Percentiles rank a stretch among this genome's conserved stretches.
Conservation (phyloP, 345 rosid species). For the Eucalyptus rudis region DNA sequence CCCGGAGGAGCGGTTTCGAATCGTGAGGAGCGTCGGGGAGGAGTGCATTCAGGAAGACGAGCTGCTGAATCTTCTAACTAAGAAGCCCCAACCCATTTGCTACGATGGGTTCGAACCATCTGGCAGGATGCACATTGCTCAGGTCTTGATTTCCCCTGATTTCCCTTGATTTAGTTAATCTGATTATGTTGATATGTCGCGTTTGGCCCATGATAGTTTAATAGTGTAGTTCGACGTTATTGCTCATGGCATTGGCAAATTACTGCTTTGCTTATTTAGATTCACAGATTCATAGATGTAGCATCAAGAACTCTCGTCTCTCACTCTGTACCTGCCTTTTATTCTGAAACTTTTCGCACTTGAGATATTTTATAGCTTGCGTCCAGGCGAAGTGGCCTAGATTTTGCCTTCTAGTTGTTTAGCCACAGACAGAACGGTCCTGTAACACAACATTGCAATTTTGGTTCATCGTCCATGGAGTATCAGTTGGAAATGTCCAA, state of each 20-base stretch:
- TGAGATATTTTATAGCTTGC: not conserved
- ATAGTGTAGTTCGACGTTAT: not conserved
- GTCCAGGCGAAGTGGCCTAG: not conserved
- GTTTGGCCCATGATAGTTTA: not conserved
- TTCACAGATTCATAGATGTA: not conserved
- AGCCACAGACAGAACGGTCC: not conserved
- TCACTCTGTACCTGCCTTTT: not conserved
- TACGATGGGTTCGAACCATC: constrained; percentile 97
- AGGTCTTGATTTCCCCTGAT: constrained; percentile 15
- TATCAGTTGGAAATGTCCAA: not conserved
- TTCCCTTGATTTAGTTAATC: not conserved
- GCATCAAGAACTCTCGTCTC: not conserved
- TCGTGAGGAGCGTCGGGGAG: constrained; percentile 74
- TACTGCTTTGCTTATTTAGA: not conserved
- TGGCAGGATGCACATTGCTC: constrained; percentile 94
- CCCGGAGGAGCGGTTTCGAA: constrained; percentile 48
- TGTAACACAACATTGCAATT: not conserved
- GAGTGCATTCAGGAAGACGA: constrained; percentile 88
- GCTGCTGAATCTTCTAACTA: constrained; percentile 51
- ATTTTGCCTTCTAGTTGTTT: not conserved
- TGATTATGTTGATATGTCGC: not conserved
- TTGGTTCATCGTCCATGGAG: not conserved
- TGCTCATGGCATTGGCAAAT: not conserved
- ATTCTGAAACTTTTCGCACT: not conserved
- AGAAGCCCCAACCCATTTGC: constrained; percentile 73